These are phyloP conservation scores for Talaromyces marneffei DNA, from an alignment of 2,329 filamentous ascomycete genomes.

Conservation along the genomic window DNA sequence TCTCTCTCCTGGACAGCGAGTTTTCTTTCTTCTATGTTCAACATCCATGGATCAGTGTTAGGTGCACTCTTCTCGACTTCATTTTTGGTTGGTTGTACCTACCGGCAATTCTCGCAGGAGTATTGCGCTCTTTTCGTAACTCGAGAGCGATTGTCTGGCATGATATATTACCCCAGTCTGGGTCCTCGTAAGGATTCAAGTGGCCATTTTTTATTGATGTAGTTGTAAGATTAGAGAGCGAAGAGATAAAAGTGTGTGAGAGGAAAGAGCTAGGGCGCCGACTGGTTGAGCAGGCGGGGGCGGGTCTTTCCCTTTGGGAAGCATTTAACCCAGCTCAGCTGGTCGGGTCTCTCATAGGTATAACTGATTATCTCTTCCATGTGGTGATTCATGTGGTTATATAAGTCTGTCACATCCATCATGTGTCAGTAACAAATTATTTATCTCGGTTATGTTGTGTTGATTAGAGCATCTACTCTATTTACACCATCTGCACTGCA, in stretches of 20 bases:
- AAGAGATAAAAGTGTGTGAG: background rate
- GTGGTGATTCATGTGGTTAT: no score
- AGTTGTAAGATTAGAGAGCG: background rate
- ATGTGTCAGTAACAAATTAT: background rate
- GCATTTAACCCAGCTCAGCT: no score
- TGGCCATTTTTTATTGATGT: no score
- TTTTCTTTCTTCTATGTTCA: slow-evolving; percentile 19
- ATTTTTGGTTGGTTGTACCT: slow-evolving; percentile 14
- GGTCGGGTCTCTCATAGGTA: no score
- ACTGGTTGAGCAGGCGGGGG: background rate
- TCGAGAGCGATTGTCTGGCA: slow-evolving; percentile 10
- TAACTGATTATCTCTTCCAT: no score
- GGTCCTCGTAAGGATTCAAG: no score
- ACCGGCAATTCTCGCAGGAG: slow-evolving; percentile 16
- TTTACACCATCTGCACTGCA: background rate
- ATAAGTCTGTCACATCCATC: no score
- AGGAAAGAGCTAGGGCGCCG: background rate
- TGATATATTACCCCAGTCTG: background rate
- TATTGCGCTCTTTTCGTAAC: slow-evolving; percentile 11
- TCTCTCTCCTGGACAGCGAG: slow-evolving; percentile 20
- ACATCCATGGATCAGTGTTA: slow-evolving; percentile 7
- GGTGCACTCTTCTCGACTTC: background rate
- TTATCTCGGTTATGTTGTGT: background rate
- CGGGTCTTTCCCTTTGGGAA: no score
- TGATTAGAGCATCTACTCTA: background rate